Evolutionary conservation across 2,329 filamentous ascomycete genomes (phyloP).

Genomic region (Colletotrichum spinosum): DNA sequence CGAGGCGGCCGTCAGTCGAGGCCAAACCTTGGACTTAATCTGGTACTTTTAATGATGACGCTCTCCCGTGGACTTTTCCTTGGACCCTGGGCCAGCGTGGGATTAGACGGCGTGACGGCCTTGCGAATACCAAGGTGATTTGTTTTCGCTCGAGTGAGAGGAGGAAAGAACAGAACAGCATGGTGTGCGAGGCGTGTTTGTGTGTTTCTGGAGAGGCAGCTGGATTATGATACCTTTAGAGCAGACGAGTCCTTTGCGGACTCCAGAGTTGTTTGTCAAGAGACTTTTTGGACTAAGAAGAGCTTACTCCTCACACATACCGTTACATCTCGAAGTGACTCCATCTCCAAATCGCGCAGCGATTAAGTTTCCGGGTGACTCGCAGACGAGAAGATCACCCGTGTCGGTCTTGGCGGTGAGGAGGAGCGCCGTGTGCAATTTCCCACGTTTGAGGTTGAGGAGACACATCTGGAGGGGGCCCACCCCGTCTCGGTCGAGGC

Average conservation of each 20-base stretch:
- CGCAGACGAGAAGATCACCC: neutral
- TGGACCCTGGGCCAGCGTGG: conserved; percentile 4
- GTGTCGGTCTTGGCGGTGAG: neutral
- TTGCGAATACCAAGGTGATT: conserved; percentile 13
- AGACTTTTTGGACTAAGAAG: conserved; percentile 2
- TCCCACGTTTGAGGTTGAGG: conserved; percentile 29
- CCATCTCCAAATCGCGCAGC: neutral
- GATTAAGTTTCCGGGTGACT: conserved; percentile 7
- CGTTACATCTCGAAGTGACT: conserved; percentile 3
- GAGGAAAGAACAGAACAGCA: neutral
- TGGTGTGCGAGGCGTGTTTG: conserved; percentile 1
- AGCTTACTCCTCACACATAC: neutral
- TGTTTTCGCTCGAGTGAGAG: conserved; percentile 13
- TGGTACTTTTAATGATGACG: conserved; percentile 33
- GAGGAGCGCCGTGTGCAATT: conserved; percentile 8
- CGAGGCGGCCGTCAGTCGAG: conserved; percentile 14
- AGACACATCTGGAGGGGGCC: neutral
- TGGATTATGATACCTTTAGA: conserved; percentile 28
- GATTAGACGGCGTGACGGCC: conserved; percentile 21
- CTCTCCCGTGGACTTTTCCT: conserved; percentile 19
- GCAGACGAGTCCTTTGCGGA: conserved; percentile 13
- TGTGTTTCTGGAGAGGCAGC: conserved; percentile 1
- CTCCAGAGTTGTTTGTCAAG: conserved; percentile 9
- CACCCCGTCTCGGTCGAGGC: neutral
- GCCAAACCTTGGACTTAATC: conserved; percentile 21